Percentiles rank a stretch among this genome's conserved stretches.
These are phyloP conservation scores for Entonaema liquescens DNA, from an alignment of 495 filamentous ascomycete genomes.

Conservation along the genomic window DNA sequence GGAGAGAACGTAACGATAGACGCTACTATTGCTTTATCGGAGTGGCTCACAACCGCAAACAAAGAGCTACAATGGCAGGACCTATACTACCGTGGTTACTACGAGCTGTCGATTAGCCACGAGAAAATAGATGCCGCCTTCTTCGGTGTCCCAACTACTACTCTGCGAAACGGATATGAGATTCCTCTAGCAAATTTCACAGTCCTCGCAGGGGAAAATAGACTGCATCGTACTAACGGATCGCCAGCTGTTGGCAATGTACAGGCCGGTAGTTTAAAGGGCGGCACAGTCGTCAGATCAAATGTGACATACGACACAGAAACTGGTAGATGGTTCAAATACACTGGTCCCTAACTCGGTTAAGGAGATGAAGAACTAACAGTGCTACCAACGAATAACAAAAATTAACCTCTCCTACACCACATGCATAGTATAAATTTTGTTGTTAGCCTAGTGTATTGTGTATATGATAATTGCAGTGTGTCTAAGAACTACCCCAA, in stretches of 20 bases:
- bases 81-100: constrained; percentile 69
- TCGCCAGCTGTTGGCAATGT: constrained; percentile 58
- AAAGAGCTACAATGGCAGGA: constrained; percentile 70
- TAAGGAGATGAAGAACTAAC: not conserved
- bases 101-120: constrained; percentile 60
- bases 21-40: constrained; percentile 51
- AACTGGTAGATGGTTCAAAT: constrained; percentile 47
- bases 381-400: not conserved
- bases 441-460: not conserved
- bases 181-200: constrained; percentile 67
- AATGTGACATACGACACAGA: constrained; percentile 61
- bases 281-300: constrained; percentile 53
- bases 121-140: constrained; percentile 61
- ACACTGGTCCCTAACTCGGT: constrained; percentile 14
- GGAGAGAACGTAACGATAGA: constrained; percentile 61
- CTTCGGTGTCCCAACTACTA: constrained; percentile 62
- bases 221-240: constrained; percentile 55
- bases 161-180: constrained; percentile 58
- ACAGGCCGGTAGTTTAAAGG: constrained; percentile 54
- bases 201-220: constrained; percentile 64
- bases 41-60: constrained; percentile 59
- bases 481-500: no score
- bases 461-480: not conserved
- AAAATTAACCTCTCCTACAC: not conserved
- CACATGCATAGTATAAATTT: not conserved